Percentiles rank a stretch among this genome's conserved stretches.
Conservation (phyloP, 805 yeast species). For the Pichia thaimueangensis region DNA sequence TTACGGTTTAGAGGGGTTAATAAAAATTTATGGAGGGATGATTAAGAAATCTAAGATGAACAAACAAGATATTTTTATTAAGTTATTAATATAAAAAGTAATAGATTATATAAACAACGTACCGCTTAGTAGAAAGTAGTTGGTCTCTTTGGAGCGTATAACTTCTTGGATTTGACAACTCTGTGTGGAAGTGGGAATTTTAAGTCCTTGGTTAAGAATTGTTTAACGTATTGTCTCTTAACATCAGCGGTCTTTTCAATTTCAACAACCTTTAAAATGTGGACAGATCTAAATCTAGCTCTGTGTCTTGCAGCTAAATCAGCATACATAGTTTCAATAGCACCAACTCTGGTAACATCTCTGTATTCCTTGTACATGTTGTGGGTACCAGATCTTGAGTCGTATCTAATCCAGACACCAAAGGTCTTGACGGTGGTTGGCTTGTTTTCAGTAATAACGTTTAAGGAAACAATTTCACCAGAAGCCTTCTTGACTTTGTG, state of each 20-base stretch:
- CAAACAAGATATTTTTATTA: conserved; percentile 12
- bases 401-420: conserved; percentile 99
- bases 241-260: conserved; percentile 96
- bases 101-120: conserved; percentile 12
- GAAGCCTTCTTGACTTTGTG: conserved; percentile 99
- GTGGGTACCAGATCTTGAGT: conserved; percentile 99
- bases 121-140: conserved; percentile 82
- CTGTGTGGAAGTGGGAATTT: conserved; percentile 99
- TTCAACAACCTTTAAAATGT: conserved; percentile 99
- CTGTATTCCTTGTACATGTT: conserved; percentile 99
- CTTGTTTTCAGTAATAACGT: conserved; percentile 86
- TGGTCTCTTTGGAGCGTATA: conserved; percentile 91
- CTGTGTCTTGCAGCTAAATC: conserved; percentile 99
- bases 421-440: conserved; percentile 99
- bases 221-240: conserved; percentile 98
- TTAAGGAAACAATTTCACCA: conserved; percentile 96
- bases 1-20: no score
- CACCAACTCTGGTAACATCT: conserved; percentile 98
- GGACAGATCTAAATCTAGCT: conserved; percentile 99
- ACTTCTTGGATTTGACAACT: conserved; percentile 81
- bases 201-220: conserved; percentile 90
- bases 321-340: conserved; percentile 97
- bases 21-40: no score
- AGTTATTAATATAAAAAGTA: conserved; percentile 11
- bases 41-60: no score